A percentile compares a stretch with the other conserved stretches of the same genome.
Evolutionary conservation across 179 eudicot species (phyloP).

Genomic region (Vitellaria paradoxa): DNA sequence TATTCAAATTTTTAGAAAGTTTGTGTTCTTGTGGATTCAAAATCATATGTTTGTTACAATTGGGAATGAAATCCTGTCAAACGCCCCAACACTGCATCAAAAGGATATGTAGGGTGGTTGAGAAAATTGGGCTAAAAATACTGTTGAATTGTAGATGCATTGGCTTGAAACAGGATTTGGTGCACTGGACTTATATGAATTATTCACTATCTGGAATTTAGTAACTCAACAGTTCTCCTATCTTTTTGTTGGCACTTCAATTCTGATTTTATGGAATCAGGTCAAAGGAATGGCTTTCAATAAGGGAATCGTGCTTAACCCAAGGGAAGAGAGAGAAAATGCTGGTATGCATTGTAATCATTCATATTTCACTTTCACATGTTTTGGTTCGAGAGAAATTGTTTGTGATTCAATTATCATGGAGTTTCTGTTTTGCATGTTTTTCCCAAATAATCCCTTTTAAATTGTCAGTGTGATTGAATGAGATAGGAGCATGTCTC

Average conservation of each 20-base stretch:
- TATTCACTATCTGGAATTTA: not conserved
- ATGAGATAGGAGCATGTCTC: not conserved
- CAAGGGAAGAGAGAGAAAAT: slow-evolving; percentile 73
- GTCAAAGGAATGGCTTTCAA: slow-evolving; percentile 95
- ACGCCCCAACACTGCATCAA: too few relatives aligned
- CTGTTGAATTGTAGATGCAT: not conserved
- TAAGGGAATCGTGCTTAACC: slow-evolving; percentile 62
- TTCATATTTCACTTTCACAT: slow-evolving; percentile 6
- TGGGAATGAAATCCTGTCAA: too few relatives aligned
- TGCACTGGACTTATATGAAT: not conserved
- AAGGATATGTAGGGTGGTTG: too few relatives aligned
- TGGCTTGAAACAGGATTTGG: not conserved
- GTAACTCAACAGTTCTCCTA: not conserved
- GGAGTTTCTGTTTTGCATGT: not conserved
- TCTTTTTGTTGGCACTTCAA: not conserved
- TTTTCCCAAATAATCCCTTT: not conserved
- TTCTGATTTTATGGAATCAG: slow-evolving; percentile 32
- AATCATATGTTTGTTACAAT: too few relatives aligned
- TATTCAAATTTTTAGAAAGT: too few relatives aligned
- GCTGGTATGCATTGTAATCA: slow-evolving; percentile 55
- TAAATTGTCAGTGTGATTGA: not conserved
- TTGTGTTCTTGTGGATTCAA: too few relatives aligned
- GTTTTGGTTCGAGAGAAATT: not conserved
- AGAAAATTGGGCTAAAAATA: too few relatives aligned
- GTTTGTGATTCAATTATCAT: not conserved